Evolutionary conservation across 140 eudicot species (phyloP).

Genomic region (Bidens hawaiensis): DNA sequence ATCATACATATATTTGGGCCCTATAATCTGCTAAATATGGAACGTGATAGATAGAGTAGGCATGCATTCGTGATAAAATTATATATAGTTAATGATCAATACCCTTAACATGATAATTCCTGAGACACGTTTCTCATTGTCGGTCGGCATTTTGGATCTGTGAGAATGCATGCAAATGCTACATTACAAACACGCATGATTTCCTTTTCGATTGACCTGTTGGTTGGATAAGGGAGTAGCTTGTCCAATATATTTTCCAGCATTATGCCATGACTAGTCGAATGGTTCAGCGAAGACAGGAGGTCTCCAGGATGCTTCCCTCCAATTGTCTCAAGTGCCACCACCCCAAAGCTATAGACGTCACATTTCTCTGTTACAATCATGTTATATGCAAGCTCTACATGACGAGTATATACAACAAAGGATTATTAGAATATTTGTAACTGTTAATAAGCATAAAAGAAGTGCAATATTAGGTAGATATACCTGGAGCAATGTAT

Average conservation of each 20-base stretch:
- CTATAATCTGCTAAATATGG: not conserved
- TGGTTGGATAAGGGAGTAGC: no score
- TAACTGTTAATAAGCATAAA: not conserved
- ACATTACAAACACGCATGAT: no score
- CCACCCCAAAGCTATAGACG: slow-evolving; percentile 27
- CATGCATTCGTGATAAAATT: not conserved
- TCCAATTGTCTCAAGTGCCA: slow-evolving; percentile 25
- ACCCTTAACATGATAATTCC: no score
- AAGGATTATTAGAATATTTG: not conserved
- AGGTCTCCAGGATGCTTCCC: slow-evolving; percentile 24
- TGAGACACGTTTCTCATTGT: no score
- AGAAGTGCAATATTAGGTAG: not conserved
- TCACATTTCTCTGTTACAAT: slow-evolving; percentile 10
- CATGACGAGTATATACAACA: not conserved
- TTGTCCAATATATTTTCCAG: not conserved
- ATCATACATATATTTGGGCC: no score
- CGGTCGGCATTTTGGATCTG: no score
- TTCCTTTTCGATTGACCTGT: no score
- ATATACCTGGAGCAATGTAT: slow-evolving; percentile 23
- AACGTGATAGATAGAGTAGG: not conserved
- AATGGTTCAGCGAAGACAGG: not conserved
- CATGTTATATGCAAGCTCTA: slow-evolving; percentile 25
- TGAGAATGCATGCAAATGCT: no score
- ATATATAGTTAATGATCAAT: no score
- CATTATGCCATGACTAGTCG: not conserved